phyloP scores from a whole-genome alignment of 2,329 filamentous ascomycete species.

The Nemania serpens region DNA sequence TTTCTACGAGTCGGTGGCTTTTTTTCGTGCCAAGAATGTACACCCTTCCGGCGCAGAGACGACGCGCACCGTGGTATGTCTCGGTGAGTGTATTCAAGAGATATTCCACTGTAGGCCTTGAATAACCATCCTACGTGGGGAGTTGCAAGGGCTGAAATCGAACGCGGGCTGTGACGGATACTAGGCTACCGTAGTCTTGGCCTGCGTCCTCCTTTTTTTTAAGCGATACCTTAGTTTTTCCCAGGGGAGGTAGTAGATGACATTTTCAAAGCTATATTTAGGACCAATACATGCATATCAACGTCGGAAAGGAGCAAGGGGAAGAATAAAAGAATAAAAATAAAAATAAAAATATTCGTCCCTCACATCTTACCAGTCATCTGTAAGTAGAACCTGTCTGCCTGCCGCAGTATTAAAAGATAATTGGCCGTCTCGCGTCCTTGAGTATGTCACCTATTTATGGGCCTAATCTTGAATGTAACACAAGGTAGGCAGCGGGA shows the following conservation, averaged over 20 bases:
- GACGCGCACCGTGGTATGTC: neutral
- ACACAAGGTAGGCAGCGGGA: slow-evolving; percentile 4
- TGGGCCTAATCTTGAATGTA: slow-evolving; percentile 18
- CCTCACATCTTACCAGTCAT: slow-evolving; percentile 15
- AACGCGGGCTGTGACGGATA: too few relatives aligned
- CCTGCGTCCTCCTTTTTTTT: slow-evolving; percentile 8
- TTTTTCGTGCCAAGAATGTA: neutral
- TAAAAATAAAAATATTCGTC: neutral
- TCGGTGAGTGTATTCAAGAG: slow-evolving; percentile 8
- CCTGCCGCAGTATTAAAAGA: slow-evolving; percentile 4
- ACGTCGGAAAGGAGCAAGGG: neutral
- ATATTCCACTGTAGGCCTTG: neutral
- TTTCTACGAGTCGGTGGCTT: neutral
- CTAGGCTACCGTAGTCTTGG: slow-evolving; percentile 21
- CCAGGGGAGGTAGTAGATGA: neutral
- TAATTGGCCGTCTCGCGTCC: slow-evolving; percentile 7
- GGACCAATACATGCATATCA: neutral
- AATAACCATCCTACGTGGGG: neutral
- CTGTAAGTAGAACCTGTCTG: slow-evolving; percentile 2
- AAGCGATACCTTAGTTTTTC: neutral
- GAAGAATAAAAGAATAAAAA: too few relatives aligned
- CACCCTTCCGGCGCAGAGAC: neutral
- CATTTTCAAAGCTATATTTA: slow-evolving; percentile 7
- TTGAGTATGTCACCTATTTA: neutral
- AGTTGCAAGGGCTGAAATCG: slow-evolving; percentile 8